Base-by-base conservation (phyloP, 495 filamentous ascomycete genomes). In the Daldinia concentrica region DNA sequence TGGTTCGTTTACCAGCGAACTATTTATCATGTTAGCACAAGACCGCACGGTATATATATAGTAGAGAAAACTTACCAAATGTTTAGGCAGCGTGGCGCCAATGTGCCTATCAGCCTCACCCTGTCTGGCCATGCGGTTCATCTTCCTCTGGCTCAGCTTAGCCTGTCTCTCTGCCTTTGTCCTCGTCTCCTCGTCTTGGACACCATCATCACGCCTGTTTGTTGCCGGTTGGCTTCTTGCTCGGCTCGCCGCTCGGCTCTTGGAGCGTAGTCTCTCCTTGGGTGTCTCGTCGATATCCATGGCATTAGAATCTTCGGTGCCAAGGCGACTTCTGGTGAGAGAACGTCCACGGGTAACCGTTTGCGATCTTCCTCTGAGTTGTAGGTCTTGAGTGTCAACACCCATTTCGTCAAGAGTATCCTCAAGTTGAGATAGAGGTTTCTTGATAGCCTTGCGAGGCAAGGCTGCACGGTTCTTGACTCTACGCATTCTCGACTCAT, bases 41-140 rank as follows among this genome's bases (percentile, higher is more conserved):
- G 6, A 30, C 37, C 6, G 37, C 15, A 30, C 58, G 7, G 24
- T 15, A 29, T 0, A 1, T 48, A 26, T 8, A 26, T 6, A 58
- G 24, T 15, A 26, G 15, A 37, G 15, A 30, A 60, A 66, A 86
- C 89, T 74, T 86, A 97, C 93, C 88, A 99, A 86, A 83, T 98
- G 94, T 84, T 97, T 99, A 58, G 92, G 89, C 78, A 97, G 81
- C 48, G 90, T 85, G 8, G 90, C 90, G 61, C 90, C 90, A 57
- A 90, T 90, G 82, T 98, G 96, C 77, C 95, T 87, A 88, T 99
- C 95, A 39, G 93, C 94, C 84, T 99, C 95, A 82, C 95, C 95
- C 85, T 92, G 90, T 78, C 94, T 89, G 48, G 95, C 95, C 92
- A 96, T 95, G 67, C 95, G 86, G 84, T 99, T 98, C 94, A 96